phyloP scores from a whole-genome alignment of 2,329 filamentous ascomycete genomes.

The Dactylellina sp. region DNA sequence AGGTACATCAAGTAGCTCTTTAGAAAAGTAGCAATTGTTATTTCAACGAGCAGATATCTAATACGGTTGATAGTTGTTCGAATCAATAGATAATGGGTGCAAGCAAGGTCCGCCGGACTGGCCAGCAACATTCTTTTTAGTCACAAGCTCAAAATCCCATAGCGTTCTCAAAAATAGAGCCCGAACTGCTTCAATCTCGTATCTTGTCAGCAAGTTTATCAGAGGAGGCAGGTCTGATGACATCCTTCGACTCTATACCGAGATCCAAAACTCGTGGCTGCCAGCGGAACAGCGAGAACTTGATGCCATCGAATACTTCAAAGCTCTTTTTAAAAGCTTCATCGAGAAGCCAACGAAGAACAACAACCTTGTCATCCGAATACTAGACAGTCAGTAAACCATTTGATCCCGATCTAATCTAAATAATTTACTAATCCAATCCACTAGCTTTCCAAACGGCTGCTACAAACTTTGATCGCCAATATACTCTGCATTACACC shows the following conservation, averaged over 20 bases:
- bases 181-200: conserved; percentile 32
- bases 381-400: conserved; percentile 31
- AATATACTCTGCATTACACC: conserved; percentile 16
- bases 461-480: conserved; percentile 13
- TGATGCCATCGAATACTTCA: conserved; percentile 38
- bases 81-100: conserved; percentile 31
- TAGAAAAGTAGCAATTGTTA: neutral
- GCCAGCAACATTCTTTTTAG: conserved; percentile 47
- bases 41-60: neutral
- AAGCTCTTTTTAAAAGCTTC: conserved; percentile 20
- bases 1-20: conserved; percentile 4
- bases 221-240: conserved; percentile 21
- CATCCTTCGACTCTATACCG: conserved; percentile 37
- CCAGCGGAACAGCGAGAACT: conserved; percentile 45
- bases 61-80: conserved; percentile 32
- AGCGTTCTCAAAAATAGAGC: conserved; percentile 23
- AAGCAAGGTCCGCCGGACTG: conserved; percentile 35
- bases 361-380: conserved; percentile 1
- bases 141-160: conserved; percentile 20
- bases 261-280: conserved; percentile 54
- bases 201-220: conserved; percentile 43
- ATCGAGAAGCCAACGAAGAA: conserved; percentile 13
- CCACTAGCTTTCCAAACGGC: conserved; percentile 28
- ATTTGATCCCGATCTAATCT: neutral
- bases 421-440: conserved; percentile 8